Conservation (phyloP, 2,329 filamentous ascomycete genomes). For the Eutypa lata region DNA sequence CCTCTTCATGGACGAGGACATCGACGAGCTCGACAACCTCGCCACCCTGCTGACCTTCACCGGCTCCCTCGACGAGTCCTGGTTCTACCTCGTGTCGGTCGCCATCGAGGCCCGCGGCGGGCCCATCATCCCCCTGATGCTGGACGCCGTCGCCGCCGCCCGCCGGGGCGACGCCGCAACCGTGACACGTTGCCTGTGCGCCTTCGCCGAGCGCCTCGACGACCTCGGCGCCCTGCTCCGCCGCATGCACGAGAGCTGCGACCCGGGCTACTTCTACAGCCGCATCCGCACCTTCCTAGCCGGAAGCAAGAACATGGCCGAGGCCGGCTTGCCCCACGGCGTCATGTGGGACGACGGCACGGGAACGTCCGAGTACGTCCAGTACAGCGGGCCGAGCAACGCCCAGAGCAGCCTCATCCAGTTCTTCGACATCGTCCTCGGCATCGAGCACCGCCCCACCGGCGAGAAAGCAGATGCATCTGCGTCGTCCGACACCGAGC, state of each 20-base stretch:
- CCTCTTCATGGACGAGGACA: slow-evolving; percentile 76
- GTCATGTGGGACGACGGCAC: slow-evolving; percentile 83
- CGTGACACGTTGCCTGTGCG: slow-evolving; percentile 73
- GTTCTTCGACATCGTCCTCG: slow-evolving; percentile 91
- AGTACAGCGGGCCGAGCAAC: slow-evolving; percentile 92
- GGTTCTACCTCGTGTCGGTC: slow-evolving; percentile 96
- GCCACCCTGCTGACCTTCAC: slow-evolving; percentile 88
- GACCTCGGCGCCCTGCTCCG: slow-evolving; percentile 76
- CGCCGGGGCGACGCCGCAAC: slow-evolving; percentile 65
- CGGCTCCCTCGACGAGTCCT: slow-evolving; percentile 92
- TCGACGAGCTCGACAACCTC: slow-evolving; percentile 83
- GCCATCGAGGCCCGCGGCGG: slow-evolving; percentile 92
- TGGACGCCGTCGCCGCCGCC: slow-evolving; percentile 79
- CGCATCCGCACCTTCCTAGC: slow-evolving; percentile 94
- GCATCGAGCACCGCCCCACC: slow-evolving; percentile 86
- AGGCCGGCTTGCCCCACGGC: slow-evolving; percentile 84
- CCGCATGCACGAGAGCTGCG: slow-evolving; percentile 93
- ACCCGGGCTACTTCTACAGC: slow-evolving; percentile 92
- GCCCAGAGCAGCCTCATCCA: slow-evolving; percentile 96
- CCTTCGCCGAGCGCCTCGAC: slow-evolving; percentile 83
- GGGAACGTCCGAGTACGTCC: slow-evolving; percentile 65
- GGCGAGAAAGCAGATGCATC: slow-evolving; percentile 58
- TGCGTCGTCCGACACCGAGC: slow-evolving; percentile 40
- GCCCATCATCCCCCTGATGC: slow-evolving; percentile 83
- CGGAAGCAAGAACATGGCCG: slow-evolving; percentile 95